Evolutionary conservation across 2,329 filamentous ascomycete species (phyloP).

Genomic region (Tolypocladium inflatum): DNA sequence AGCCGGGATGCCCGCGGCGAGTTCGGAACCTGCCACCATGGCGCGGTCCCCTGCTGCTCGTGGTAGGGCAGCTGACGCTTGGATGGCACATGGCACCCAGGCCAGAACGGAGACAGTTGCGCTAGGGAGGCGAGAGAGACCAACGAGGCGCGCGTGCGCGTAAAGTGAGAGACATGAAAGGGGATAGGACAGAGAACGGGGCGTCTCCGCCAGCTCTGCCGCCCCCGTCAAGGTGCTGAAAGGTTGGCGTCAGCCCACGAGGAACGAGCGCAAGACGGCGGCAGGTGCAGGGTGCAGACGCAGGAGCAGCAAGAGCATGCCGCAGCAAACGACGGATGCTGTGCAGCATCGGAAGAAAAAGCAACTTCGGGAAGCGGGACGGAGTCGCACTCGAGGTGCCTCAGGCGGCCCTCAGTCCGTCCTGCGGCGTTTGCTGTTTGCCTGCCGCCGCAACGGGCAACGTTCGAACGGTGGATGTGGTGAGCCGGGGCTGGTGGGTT

Average conservation of each 20-base stretch:
- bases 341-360: neutral
- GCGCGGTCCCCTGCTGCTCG: neutral
- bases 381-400: neutral
- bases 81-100: constrained; percentile 1
- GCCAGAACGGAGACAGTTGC: neutral
- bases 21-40: constrained; percentile 4
- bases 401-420: neutral
- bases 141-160: neutral
- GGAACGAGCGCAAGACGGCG: neutral
- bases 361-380: neutral
- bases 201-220: neutral
- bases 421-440: neutral
- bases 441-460: neutral
- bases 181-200: constrained; percentile 1
- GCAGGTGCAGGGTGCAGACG: neutral
- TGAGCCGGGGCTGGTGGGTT: neutral
- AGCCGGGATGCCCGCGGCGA: neutral
- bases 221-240: neutral
- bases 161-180: neutral
- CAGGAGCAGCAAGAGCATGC: neutral
- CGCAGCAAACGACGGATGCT: neutral
- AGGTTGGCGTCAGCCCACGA: neutral
- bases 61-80: neutral
- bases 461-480: neutral
- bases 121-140: neutral